These are phyloP conservation scores for Camellia sinensis DNA, from an alignment of 148 eudicot species.

Conservation along the genomic window DNA sequence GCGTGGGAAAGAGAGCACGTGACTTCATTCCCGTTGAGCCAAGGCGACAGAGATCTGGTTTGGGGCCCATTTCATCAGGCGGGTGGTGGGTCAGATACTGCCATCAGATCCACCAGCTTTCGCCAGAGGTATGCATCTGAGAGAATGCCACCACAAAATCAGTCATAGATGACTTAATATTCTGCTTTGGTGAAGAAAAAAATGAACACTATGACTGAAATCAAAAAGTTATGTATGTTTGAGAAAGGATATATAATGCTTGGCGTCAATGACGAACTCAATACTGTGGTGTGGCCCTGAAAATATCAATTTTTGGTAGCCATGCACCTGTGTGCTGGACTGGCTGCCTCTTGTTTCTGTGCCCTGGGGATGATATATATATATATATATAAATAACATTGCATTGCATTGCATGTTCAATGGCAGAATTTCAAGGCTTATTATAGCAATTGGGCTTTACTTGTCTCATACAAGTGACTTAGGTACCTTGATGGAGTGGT, in stretches of 20 bases:
- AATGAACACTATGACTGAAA: slow-evolving; percentile 31
- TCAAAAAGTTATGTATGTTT: slow-evolving; percentile 27
- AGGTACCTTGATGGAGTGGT: too few relatives aligned
- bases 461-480: too few relatives aligned
- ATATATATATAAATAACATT: slow-evolving; percentile 18
- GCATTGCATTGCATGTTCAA: not conserved
- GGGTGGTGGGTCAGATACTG: slow-evolving; percentile 27
- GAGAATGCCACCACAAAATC: slow-evolving; percentile 60
- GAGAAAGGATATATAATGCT: slow-evolving; percentile 21
- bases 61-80: slow-evolving; percentile 57
- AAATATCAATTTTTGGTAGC: slow-evolving; percentile 19
- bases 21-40: slow-evolving; percentile 41
- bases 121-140: slow-evolving; percentile 69
- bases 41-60: slow-evolving; percentile 46
- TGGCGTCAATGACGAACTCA: slow-evolving; percentile 24
- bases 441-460: too few relatives aligned
- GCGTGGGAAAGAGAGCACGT: slow-evolving; percentile 64
- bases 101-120: slow-evolving; percentile 28
- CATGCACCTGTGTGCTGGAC: slow-evolving; percentile 26
- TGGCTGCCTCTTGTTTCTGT: slow-evolving; percentile 37
- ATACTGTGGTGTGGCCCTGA: slow-evolving; percentile 35
- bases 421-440: not conserved
- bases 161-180: slow-evolving; percentile 31
- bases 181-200: slow-evolving; percentile 30
- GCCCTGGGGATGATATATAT: slow-evolving; percentile 17